Conservation (phyloP, 1,284 basidiomycete species). For the Microbotryum scabiosae region DNA sequence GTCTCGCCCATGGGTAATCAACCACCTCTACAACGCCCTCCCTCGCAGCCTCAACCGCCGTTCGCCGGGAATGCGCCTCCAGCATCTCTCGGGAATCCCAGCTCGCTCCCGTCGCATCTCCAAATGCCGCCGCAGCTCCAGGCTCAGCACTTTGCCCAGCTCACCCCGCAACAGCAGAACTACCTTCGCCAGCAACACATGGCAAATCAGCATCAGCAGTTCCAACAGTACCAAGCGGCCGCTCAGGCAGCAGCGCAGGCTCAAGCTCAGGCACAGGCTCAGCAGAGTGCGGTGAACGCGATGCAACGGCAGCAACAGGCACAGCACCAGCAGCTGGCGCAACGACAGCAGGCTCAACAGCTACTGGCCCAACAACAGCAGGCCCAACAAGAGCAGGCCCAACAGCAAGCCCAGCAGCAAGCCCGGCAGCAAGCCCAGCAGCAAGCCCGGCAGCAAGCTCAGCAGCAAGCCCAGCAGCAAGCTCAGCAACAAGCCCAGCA, state of each 20-base stretch:
- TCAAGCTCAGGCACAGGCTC: too few relatives aligned
- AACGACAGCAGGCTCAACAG: too few relatives aligned
- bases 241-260: not conserved
- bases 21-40: not conserved
- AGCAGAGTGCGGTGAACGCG: too few relatives aligned
- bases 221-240: not conserved
- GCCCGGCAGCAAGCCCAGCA: not conserved
- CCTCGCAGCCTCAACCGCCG: not conserved
- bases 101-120: constrained; percentile 9
- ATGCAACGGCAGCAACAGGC: not conserved
- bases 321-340: not conserved
- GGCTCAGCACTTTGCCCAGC: constrained; percentile 6
- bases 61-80: not conserved
- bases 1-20: too few relatives aligned
- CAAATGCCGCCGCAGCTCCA: constrained; percentile 20
- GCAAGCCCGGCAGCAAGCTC: not conserved
- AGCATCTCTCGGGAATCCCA: constrained; percentile 7
- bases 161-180: constrained; percentile 16
- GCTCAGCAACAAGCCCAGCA: constrained; percentile 2
- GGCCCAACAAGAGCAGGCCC: not conserved
- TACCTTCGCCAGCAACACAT: constrained; percentile 11
- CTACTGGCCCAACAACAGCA: constrained; percentile 6
- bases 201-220: not conserved
- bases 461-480: constrained; percentile 1
- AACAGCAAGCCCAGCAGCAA: constrained; percentile 9